These are phyloP conservation scores for Myotisia sp. DNA, from an alignment of 2,329 filamentous ascomycete species.

Conservation along the genomic window DNA sequence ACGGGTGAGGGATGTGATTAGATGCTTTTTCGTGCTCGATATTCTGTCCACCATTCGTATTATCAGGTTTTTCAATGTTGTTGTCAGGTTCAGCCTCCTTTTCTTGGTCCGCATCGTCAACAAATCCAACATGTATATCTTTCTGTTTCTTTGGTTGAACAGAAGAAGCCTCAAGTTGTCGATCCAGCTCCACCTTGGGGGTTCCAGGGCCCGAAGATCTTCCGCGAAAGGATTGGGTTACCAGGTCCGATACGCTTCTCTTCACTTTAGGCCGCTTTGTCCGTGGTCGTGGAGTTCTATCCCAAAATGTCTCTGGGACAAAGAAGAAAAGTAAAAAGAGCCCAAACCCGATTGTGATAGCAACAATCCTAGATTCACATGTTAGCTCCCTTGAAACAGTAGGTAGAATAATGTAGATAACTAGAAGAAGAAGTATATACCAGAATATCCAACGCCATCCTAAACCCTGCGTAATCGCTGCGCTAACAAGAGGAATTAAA, in stretches of 20 bases:
- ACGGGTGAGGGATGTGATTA: not conserved
- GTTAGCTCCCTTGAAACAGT: too few relatives aligned
- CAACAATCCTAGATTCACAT: conserved; percentile 54
- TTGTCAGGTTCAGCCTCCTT: conserved; percentile 1
- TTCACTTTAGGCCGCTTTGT: conserved; percentile 26
- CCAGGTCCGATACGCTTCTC: conserved; percentile 26
- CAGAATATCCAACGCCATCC: conserved; percentile 89
- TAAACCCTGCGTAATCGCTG: conserved; percentile 61
- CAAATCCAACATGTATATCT: conserved; percentile 45
- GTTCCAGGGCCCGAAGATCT: conserved; percentile 14
- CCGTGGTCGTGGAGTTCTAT: conserved; percentile 53
- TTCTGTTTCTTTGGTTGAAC: conserved; percentile 16
- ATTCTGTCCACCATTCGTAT: conserved; percentile 1
- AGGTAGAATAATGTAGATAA: not conserved
- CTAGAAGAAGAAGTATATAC: conserved; percentile 27
- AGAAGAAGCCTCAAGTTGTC: conserved; percentile 11
- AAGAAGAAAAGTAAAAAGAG: conserved; percentile 68
- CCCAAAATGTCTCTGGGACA: conserved; percentile 93
- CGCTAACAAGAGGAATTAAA: conserved; percentile 71
- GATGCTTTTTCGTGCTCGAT: conserved; percentile 5
- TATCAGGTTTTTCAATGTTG: not conserved
- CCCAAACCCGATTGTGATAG: conserved; percentile 61
- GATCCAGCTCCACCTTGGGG: conserved; percentile 5
- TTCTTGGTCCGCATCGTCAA: conserved; percentile 20
- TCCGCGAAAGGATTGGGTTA: conserved; percentile 23